Base-by-base conservation (phyloP, 257 asterid species). In the Jaltomata sinuosa region DNA sequence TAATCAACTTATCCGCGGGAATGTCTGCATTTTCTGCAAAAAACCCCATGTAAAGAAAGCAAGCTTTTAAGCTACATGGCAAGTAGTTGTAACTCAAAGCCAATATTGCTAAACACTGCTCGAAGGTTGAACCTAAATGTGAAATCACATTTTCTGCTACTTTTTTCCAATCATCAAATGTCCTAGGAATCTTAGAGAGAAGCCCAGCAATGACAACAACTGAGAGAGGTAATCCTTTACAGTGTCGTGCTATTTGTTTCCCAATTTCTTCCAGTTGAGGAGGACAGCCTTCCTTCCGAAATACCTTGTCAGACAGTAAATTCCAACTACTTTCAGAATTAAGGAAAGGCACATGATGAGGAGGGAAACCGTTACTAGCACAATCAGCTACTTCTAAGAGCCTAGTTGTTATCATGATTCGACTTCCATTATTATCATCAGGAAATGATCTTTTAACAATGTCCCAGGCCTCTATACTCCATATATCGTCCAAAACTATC, bases 391-490 rank as follows among this genome's bases (percentile, higher is more conserved):
- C 54, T n/a, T 85, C 16, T 5, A 25, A 4, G 11, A 27, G 31
- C 29, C 88, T 69, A 81, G 84, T 88, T 11, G 89, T 88, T 47
- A 88, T 2, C 69, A 87, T 22, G 15, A 87, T 83, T 57, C 85
- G 83, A 52, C 90, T 87, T 31, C 88, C 54, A 5, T 81, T 84
- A 7, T 2, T 14, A 36, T 84, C 84, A 31, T 81, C 61, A 1
- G 89, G 90, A 64, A 88, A 74, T 2, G 38, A 22, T 36, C 80
- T 42, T 57, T 9, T 82, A 6, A 85, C 6, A 11, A 61, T 52
- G 14, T 80, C 71, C 90, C 86, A 86, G 34, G 59, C 72, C 11
- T 52, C 45, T 25, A 32, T 27, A 21, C 55, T 54, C 87, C 87
- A 88, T 0, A 84, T 27, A 47, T 88, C 84, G 40, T 85, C 89